Evolutionary conservation across 192 early-diverging fungal genomes (phyloP), one percentile per base, ranked within the genome.

Genomic region (Podila minutissima): DNA sequence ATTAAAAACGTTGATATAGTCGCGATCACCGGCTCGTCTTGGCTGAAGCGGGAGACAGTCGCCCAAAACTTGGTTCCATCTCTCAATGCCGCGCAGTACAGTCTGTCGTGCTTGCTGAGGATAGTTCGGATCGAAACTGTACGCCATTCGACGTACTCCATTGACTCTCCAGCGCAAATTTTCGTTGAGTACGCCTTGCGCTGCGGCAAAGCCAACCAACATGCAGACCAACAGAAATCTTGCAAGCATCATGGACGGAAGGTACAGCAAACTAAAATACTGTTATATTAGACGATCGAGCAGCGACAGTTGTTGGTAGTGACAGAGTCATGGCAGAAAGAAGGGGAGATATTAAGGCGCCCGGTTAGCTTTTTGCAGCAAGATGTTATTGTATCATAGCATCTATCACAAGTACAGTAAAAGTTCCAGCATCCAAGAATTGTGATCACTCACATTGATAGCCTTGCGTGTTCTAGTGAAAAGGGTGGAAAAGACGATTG

Each of bases 11-110:
- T 60, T 69, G 67, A 69, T 48, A 38, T 61, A 69, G 67, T 69
- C 67, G 67, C 67, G 67, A 69, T 69, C 67, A 17, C 28, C 9
- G 59, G 67, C 41, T 31, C 20, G 59, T 69, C 67, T 69, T 69
- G 67, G 67, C 38, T 61, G 67, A 60, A 69, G 67, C 19, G 67
- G 67, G 67, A 69, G 67, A 61, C 67, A 69, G 59, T 69, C 67
- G 37, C 67, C 67, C 58, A 69, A 69, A 61, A 69, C 67, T 69
- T 69, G 67, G 67, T 69, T 69, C 67, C 67, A 69, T 69, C 67
- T 60, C 41, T 37, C 59, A 69, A 69, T 61, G 59, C 26, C 67
- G 58, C 67, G 57, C 67, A 61, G 24, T 11, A 69, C 57, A 69
- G 59, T n/a, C 67, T 69, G 67, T 29, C 67, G 67, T 31, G 67